A percentile compares a stretch with the other conserved stretches of the same genome.
These are phyloP conservation scores for Scheffersomyces amazonensis DNA, from an alignment of 805 yeast genomes.

Conservation along the genomic window DNA sequence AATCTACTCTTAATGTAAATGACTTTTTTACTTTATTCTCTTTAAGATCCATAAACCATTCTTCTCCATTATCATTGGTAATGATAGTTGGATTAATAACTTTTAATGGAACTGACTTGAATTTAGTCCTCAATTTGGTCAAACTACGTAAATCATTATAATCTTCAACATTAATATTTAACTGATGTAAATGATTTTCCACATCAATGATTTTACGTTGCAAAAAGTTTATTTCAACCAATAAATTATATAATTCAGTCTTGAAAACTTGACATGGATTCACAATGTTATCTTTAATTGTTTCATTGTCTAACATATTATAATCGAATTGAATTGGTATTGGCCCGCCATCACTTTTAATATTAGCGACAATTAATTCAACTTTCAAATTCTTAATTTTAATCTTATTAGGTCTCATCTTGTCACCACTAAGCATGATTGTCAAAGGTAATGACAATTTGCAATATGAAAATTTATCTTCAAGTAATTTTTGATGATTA, in stretches of 20 bases:
- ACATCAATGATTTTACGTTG: slow-evolving; percentile 7
- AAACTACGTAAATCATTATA: background rate
- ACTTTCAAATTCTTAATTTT: slow-evolving; percentile 17
- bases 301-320: slow-evolving; percentile 16
- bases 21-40: slow-evolving; percentile 4
- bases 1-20: background rate
- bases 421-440: background rate
- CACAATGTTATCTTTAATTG: slow-evolving; percentile 14
- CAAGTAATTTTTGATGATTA: slow-evolving; percentile 6
- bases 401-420: slow-evolving; percentile 10
- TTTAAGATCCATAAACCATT: slow-evolving; percentile 18
- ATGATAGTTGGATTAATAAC: background rate
- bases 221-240: slow-evolving; percentile 20
- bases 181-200: background rate
- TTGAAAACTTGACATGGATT: slow-evolving; percentile 1
- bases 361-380: slow-evolving; percentile 30
- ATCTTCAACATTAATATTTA: background rate
- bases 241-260: slow-evolving; percentile 4
- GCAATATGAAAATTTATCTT: too few relatives aligned
- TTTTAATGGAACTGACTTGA: background rate
- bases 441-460: background rate
- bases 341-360: slow-evolving; percentile 27
- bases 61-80: slow-evolving; percentile 12
- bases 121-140: background rate
- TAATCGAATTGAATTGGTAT: slow-evolving; percentile 39